phyloP scores from a whole-genome alignment of 768 basidiomycete genomes.

The Tephrocybe sp. region DNA sequence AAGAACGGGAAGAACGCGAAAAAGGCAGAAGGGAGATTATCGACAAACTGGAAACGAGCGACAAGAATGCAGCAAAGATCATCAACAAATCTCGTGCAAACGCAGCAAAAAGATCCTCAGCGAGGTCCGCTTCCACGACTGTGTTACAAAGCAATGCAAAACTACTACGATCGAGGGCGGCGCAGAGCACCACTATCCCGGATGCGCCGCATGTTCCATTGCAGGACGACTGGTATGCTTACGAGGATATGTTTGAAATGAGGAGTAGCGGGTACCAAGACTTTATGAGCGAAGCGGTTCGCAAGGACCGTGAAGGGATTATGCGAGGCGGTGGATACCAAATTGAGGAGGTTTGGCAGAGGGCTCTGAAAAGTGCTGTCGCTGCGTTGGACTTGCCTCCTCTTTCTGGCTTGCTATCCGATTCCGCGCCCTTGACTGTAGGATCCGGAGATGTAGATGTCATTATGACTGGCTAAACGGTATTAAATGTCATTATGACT shows the following conservation, averaged over 20 bases:
- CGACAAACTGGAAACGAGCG: constrained; percentile 77
- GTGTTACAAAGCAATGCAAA: constrained; percentile 48
- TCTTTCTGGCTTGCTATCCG: constrained; percentile 38
- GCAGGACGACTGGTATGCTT: constrained; percentile 74
- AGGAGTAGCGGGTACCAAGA: constrained; percentile 64
- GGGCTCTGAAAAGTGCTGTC: constrained; percentile 73
- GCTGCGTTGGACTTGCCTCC: constrained; percentile 69
- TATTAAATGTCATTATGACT: neutral
- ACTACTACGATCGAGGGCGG: constrained; percentile 61
- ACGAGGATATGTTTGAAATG: constrained; percentile 66
- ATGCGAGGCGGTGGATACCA: constrained; percentile 84
- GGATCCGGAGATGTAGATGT: constrained; percentile 32
- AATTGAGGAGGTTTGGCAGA: constrained; percentile 83
- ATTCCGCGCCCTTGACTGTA: constrained; percentile 8
- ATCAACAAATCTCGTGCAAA: constrained; percentile 69
- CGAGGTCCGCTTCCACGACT: constrained; percentile 49
- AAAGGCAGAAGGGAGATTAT: constrained; percentile 74
- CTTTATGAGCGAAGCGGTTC: constrained; percentile 71
- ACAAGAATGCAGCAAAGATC: constrained; percentile 67
- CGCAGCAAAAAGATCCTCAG: constrained; percentile 59
- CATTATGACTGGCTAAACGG: neutral
- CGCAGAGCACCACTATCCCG: constrained; percentile 63
- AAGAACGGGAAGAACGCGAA: constrained; percentile 76
- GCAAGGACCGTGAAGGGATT: constrained; percentile 73
- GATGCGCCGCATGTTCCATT: constrained; percentile 82